Evolutionary conservation across 106 monocot genomes (phyloP), one percentile per base, ranked within the genome.

Genomic region (Platanthera guangdongensis): DNA sequence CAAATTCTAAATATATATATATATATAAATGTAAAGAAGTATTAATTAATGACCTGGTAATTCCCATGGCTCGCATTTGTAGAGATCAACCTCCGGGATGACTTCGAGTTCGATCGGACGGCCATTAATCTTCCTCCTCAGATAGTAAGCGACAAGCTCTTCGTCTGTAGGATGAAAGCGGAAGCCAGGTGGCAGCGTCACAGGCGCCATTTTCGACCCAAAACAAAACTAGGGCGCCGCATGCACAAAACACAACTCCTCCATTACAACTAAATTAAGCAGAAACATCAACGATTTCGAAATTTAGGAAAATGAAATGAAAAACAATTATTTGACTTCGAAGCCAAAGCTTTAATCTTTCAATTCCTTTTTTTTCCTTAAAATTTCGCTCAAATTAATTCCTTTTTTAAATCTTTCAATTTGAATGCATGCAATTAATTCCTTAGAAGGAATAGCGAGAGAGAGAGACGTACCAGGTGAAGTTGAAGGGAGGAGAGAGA

Each of bases 41-140:
- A 19, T 59, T 4, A 16, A 59, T 59, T 19, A 19, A 60, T 32
- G 12, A 80, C 80, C 80, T 69, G 80, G 75, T 49, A 80, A 75
- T 53, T 80, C 80, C 80, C 80, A 80, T 46, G 80, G 80, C 55
- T 80, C 80, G 19, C 80, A 80, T 55, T 80, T 80, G 69, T 80
- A 80, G 21, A 80, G 80, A 75, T 80, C 80, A 5, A 80, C 75
- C 48, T 80, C 80, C 8, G 75, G 75, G 32, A 80, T 80, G 9
- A 80, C 54, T 11, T 80, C 80, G 5, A 80, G 65, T 48, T 80
- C 80, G 18, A 80, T 75, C 65, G 68, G 75, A 8, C 68, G 16
- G 8, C 80, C 80, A 13, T 80, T 75, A 67, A 80, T 80, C 75
- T 80, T 80, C 21, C 69, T 9, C 47, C 75, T 80, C 39, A 80